Evolutionary conservation across 305 asterid genomes (phyloP).

Genomic region (Salvia sclarea): DNA sequence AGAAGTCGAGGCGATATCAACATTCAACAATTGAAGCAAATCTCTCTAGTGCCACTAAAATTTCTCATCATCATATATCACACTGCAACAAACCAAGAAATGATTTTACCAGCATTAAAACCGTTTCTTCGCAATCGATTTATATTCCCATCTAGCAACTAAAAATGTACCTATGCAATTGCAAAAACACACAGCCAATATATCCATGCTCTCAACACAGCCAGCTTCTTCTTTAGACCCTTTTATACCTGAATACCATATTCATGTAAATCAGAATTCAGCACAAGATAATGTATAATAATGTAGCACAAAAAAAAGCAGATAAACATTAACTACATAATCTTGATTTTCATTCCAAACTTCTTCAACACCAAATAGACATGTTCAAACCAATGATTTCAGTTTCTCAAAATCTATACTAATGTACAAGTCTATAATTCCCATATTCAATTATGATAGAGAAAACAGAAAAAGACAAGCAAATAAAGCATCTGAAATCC

Average conservation of each 20-base stretch:
- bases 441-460: not conserved
- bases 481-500: conserved; percentile 2
- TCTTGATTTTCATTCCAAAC: not conserved
- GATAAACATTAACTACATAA: not conserved
- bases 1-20: not conserved
- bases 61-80: not conserved
- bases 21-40: conserved; percentile 6
- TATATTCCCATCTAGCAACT: not conserved
- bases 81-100: not conserved
- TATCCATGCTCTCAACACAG: not conserved
- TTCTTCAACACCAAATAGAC: not conserved
- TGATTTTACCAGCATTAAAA: not conserved
- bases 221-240: not conserved
- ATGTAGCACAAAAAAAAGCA: not conserved
- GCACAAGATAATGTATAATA: not conserved
- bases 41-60: not conserved
- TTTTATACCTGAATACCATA: conserved; percentile 1
- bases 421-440: not conserved
- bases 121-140: not conserved
- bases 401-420: not conserved
- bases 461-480: not conserved
- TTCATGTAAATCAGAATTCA: conserved; percentile 9
- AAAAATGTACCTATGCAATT: conserved; percentile 2
- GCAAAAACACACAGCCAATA: not conserved
- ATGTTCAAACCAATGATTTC: not conserved